Evolutionary conservation across 2,329 filamentous ascomycete species (phyloP).

Genomic region (Rhytidhysteron rufulum): DNA sequence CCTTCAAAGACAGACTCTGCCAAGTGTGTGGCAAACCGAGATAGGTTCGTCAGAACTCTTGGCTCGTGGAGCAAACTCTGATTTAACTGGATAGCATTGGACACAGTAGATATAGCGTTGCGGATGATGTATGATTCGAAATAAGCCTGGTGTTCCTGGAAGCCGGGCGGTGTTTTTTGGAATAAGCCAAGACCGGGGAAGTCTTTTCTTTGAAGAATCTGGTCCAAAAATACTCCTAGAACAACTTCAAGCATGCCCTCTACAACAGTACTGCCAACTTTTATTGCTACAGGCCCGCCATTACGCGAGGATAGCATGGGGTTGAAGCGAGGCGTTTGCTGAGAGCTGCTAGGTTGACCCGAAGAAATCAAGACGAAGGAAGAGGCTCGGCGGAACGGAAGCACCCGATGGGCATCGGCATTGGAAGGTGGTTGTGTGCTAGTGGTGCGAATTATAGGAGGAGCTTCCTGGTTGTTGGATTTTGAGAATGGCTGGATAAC

Average conservation of each 20-base stretch:
- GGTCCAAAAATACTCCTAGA: constrained; percentile 77
- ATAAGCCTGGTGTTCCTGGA: constrained; percentile 90
- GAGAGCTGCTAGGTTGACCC: constrained; percentile 53
- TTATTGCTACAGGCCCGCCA: constrained; percentile 42
- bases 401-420: constrained; percentile 46
- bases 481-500: constrained; percentile 73
- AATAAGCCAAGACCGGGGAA: constrained; percentile 85
- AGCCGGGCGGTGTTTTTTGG: constrained; percentile 84
- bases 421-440: constrained; percentile 46
- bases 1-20: constrained; percentile 91
- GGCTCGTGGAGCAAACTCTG: constrained; percentile 74
- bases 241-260: constrained; percentile 75
- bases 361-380: constrained; percentile 87
- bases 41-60: constrained; percentile 79
- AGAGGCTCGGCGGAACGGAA: constrained; percentile 72
- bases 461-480: constrained; percentile 51
- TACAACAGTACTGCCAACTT: constrained; percentile 65
- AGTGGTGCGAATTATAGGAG: constrained; percentile 72
- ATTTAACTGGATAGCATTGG: constrained; percentile 66
- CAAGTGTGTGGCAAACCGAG: constrained; percentile 74
- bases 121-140: constrained; percentile 88
- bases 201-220: constrained; percentile 81
- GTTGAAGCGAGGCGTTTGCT: constrained; percentile 61
- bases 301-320: constrained; percentile 59
- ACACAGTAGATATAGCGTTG: constrained; percentile 68